Percentiles rank a stretch among this genome's conserved stretches.
Evolutionary conservation across 2,329 filamentous ascomycete genomes (phyloP).

Genomic region (Aspergillus cejpii): DNA sequence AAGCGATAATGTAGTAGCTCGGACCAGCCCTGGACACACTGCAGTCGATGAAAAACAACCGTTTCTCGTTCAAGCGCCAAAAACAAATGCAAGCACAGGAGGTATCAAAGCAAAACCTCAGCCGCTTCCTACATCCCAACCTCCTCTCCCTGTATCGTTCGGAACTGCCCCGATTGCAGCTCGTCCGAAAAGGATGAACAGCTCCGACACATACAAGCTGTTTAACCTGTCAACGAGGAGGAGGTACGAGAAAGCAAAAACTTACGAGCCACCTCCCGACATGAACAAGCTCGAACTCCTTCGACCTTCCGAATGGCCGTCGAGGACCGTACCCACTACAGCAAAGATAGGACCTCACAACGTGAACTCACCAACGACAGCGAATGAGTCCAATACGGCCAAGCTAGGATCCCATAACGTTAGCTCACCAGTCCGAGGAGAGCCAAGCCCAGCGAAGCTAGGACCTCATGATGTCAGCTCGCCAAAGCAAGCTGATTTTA

Average conservation of each 20-base stretch:
- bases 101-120: background rate
- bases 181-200: constrained; percentile 4
- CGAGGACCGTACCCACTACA: constrained; percentile 2
- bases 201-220: constrained; percentile 4
- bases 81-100: background rate
- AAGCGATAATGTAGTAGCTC: background rate
- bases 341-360: background rate
- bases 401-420: background rate
- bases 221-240: constrained; percentile 25
- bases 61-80: background rate
- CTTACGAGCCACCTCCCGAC: constrained; percentile 33
- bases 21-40: background rate
- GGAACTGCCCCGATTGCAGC: constrained; percentile 5
- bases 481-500: background rate
- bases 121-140: background rate
- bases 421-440: background rate
- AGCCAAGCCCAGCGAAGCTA: background rate
- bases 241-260: constrained; percentile 28
- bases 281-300: constrained; percentile 32
- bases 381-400: background rate
- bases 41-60: background rate
- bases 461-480: background rate
- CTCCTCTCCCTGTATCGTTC: constrained; percentile 14
- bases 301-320: constrained; percentile 30
- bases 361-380: background rate